Conservation (phyloP, 805 yeast species). For the Wickerhamomyces mucosus region DNA sequence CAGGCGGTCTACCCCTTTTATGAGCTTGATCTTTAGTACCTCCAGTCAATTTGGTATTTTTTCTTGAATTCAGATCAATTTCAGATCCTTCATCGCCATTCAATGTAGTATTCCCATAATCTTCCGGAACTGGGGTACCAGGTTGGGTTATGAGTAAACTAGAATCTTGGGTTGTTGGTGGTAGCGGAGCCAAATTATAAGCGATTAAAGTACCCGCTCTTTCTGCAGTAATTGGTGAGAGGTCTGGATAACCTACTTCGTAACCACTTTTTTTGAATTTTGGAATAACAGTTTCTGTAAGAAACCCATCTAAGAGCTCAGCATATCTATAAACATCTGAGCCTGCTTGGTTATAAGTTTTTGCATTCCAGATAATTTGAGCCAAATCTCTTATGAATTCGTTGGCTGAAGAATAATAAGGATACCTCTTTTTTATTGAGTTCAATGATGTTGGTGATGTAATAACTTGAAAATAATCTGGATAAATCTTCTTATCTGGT, state of each 20-base stretch:
- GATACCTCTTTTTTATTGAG: conserved; percentile 52
- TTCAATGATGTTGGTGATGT: conserved; percentile 75
- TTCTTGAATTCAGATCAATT: conserved; percentile 6
- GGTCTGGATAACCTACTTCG: conserved; percentile 32
- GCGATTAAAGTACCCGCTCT: conserved; percentile 15
- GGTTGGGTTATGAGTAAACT: not conserved
- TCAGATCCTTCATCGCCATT: conserved; percentile 8
- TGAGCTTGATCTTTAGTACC: conserved; percentile 17
- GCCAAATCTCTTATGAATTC: conserved; percentile 70
- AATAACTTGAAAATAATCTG: conserved; percentile 76
- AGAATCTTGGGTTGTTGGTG: not conserved
- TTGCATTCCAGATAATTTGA: conserved; percentile 86
- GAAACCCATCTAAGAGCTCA: conserved; percentile 34
- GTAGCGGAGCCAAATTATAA: conserved; percentile 6
- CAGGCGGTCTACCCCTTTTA: conserved; percentile 85
- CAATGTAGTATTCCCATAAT: conserved; percentile 2
- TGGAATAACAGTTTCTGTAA: conserved; percentile 27
- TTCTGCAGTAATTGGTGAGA: conserved; percentile 11
- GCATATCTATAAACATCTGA: conserved; percentile 64
- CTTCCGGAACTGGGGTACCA: conserved; percentile 8
- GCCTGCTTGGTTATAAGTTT: conserved; percentile 66
- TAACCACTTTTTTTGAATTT: conserved; percentile 23
- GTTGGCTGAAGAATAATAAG: conserved; percentile 49
- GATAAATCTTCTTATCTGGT: conserved; percentile 57
- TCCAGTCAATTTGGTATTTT: conserved; percentile 1